A percentile compares a stretch with the other conserved stretches of the same genome.
These are phyloP conservation scores for Cenchrus americanus DNA, from an alignment of 176 grass and related monocot species.

Conservation along the genomic window DNA sequence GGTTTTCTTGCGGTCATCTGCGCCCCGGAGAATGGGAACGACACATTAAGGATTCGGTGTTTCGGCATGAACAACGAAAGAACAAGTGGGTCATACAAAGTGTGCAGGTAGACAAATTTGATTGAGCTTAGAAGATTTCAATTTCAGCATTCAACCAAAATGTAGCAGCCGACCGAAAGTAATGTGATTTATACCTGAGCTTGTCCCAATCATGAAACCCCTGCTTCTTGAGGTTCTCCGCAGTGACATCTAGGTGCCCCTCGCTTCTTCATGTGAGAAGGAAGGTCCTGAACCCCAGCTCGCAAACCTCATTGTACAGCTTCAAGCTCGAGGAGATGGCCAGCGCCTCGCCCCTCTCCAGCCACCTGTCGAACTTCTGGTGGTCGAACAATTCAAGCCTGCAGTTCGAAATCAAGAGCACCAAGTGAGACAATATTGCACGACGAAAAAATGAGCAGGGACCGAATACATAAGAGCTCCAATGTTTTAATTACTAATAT, in stretches of 20 bases:
- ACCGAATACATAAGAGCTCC: too few species aligned
- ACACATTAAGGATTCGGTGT: background rate
- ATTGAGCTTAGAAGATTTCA: background rate
- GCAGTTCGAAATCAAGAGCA: slow-evolving; percentile 21
- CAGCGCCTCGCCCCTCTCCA: slow-evolving; percentile 62
- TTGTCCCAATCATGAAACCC: slow-evolving; percentile 74
- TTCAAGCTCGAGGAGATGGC: slow-evolving; percentile 69
- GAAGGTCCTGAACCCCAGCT: slow-evolving; percentile 64
- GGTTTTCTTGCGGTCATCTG: slow-evolving; percentile 57
- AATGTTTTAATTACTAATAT: too few species aligned
- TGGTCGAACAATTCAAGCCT: slow-evolving; percentile 62
- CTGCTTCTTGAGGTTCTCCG: slow-evolving; percentile 65
- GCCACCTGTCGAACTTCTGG: slow-evolving; percentile 68
- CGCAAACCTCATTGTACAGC: slow-evolving; percentile 67
- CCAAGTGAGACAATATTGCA: background rate
- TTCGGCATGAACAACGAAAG: background rate
- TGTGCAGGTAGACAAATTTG: background rate
- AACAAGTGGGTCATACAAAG: background rate
- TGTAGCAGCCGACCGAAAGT: background rate
- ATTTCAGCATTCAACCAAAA: slow-evolving; percentile 1
- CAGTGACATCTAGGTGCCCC: slow-evolving; percentile 51
- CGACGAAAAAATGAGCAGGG: too few species aligned
- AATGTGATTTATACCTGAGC: slow-evolving; percentile 60
- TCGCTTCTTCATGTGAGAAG: slow-evolving; percentile 72
- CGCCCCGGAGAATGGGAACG: slow-evolving; percentile 39